Evolutionary conservation across 2,329 filamentous ascomycete species (phyloP).

Genomic region (Exserohilum rostratum): DNA sequence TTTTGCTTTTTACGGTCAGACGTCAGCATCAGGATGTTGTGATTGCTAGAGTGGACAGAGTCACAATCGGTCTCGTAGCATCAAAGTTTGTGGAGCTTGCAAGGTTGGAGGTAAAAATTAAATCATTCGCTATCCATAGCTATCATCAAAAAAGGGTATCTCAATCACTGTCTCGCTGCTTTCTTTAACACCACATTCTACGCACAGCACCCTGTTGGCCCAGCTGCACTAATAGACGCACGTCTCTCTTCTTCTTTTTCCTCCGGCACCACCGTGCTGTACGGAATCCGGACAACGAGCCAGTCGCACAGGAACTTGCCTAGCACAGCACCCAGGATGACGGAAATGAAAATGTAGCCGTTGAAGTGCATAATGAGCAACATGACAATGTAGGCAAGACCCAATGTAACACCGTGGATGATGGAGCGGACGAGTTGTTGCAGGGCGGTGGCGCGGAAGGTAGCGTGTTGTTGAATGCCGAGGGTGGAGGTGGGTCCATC

Average conservation of each 20-base stretch:
- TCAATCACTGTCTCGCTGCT: not conserved
- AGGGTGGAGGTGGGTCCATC: slow-evolving; percentile 29
- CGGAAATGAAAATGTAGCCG: slow-evolving; percentile 78
- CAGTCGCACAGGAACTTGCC: slow-evolving; percentile 77
- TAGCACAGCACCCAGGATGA: slow-evolving; percentile 76
- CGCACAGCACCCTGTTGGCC: slow-evolving; percentile 40
- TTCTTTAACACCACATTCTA: slow-evolving; percentile 6
- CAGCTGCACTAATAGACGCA: slow-evolving; percentile 29
- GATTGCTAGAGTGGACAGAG: no score
- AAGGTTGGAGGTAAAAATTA: no score
- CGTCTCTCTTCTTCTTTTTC: slow-evolving; percentile 35
- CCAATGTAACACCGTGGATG: slow-evolving; percentile 74
- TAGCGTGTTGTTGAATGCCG: slow-evolving; percentile 36
- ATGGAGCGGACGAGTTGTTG: slow-evolving; percentile 72
- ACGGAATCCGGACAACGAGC: slow-evolving; percentile 49
- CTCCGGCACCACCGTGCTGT: slow-evolving; percentile 13
- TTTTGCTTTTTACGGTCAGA: no score
- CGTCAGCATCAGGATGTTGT: no score
- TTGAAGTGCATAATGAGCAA: slow-evolving; percentile 70
- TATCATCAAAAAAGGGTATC: slow-evolving; percentile 10
- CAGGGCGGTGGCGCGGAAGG: slow-evolving; percentile 61
- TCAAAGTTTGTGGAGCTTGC: no score
- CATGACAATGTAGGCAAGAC: slow-evolving; percentile 81
- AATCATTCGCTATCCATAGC: slow-evolving; percentile 2
- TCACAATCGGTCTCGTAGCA: no score